These are phyloP conservation scores for Thelephora ganbajun DNA, from an alignment of 768 basidiomycete genomes.

Conservation along the genomic window DNA sequence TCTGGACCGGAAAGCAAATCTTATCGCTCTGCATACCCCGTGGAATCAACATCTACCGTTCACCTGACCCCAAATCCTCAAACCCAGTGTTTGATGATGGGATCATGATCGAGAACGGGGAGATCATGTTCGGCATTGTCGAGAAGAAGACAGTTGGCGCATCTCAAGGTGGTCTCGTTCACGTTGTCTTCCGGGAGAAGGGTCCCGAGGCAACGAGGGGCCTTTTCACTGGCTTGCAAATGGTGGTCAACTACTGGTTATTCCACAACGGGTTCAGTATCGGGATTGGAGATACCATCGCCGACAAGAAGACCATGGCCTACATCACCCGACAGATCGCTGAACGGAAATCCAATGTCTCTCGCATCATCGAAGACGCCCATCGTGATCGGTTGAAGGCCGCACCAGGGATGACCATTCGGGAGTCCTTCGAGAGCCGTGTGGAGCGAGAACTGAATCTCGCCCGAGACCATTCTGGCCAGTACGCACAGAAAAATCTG, in stretches of 20 bases:
- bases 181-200: constrained; percentile 95
- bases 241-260: constrained; percentile 95
- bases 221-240: constrained; percentile 88
- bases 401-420: constrained; percentile 95
- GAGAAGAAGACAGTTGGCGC: constrained; percentile 99
- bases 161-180: constrained; percentile 85
- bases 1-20: constrained; percentile 98
- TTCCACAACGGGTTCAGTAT: constrained; percentile 99
- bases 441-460: constrained; percentile 86
- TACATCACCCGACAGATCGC: constrained; percentile 75
- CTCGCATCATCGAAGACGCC: constrained; percentile 66
- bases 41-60: constrained; percentile 85
- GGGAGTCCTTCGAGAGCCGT: constrained; percentile 91
- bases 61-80: constrained; percentile 63
- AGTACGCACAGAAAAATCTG: constrained; percentile 91
- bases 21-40: constrained; percentile 84
- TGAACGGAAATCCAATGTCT: constrained; percentile 69
- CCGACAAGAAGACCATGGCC: constrained; percentile 78
- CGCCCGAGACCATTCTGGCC: constrained; percentile 92
- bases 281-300: constrained; percentile 97
- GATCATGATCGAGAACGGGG: constrained; percentile 93
- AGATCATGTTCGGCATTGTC: constrained; percentile 88
- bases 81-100: constrained; percentile 88
- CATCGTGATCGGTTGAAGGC: constrained; percentile 80
- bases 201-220: constrained; percentile 83